Evolutionary conservation across 2,329 filamentous ascomycete genomes (phyloP).

Genomic region (Penicillium polonicum): DNA sequence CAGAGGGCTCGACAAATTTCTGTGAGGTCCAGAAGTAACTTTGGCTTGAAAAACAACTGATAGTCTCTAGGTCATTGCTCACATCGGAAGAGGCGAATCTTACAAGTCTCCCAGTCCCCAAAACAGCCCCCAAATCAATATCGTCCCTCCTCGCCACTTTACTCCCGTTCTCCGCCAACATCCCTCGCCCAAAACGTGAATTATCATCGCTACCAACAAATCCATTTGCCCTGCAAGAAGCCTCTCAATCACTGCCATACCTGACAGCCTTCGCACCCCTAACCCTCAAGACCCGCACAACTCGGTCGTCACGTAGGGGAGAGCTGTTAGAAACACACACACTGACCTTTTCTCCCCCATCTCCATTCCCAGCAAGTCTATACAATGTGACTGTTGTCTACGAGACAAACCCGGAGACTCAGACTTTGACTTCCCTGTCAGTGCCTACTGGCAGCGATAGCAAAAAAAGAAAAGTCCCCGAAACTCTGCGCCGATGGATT

Average conservation of each 20-base stretch:
- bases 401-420: constrained; percentile 37
- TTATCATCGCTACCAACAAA: constrained; percentile 58
- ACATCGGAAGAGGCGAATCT: constrained; percentile 29
- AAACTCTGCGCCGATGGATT: constrained; percentile 37
- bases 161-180: constrained; percentile 41
- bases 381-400: constrained; percentile 38
- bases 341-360: constrained; percentile 37
- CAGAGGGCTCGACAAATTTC: constrained; percentile 34
- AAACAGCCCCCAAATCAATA: constrained; percentile 27
- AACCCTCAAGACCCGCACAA: constrained; percentile 46
- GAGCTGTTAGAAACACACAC: constrained; percentile 35
- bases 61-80: constrained; percentile 32
- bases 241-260: constrained; percentile 63
- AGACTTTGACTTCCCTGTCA: constrained; percentile 35
- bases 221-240: constrained; percentile 57
- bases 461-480: constrained; percentile 29
- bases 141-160: constrained; percentile 42
- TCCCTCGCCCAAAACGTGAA: constrained; percentile 20
- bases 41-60: constrained; percentile 17
- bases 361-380: constrained; percentile 35
- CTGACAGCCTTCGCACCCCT: constrained; percentile 71
- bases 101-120: constrained; percentile 18
- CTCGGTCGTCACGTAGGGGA: constrained; percentile 20
- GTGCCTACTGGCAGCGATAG: constrained; percentile 20
- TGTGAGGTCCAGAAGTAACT: constrained; percentile 29